Base-by-base conservation (phyloP, 2,329 filamentous ascomycete genomes). In the Stagonosporopsis vannaccii region DNA sequence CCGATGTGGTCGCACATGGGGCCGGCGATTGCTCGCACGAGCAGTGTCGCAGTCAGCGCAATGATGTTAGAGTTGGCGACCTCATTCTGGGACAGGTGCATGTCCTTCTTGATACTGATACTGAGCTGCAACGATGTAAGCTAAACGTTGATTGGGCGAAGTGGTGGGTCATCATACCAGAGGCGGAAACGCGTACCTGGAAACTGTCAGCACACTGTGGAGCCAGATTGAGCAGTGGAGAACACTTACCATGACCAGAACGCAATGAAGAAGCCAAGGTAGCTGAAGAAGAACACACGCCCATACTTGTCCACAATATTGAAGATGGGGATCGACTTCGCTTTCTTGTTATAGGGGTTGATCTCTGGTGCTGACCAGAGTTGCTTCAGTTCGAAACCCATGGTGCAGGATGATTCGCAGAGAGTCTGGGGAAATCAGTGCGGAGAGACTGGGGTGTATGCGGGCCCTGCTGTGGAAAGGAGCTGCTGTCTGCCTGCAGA, bases 11-110 rank as follows among this genome's bases (percentile, higher is more conserved):
- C 93, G 75, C 93, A 97, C n/a, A 90, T 81, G 13, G 92, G 91
- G 0, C 93, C 92, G 49, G 90, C 87, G 47, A 92, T 75, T 39
- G 92, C 82, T 53, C 93, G 90, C 32, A 97, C 85, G 28, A 96
- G 76, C 15, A 96, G 81, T 25, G 75, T 78, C 40, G 74, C 72
- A 33, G 69, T 70, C 4, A 97, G 81, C 6, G 92, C 92, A 55
- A 95, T 84, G 59, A 97, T 94, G 77, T 97, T 97, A 33, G 92
- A 97, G 78, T 96, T 97, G 65, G 89, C 87, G 49, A 97, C 82
- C 74, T 97, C 84, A 30, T 81, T 80, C 23, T 87, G 80, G 11
- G 84, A 88, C 67, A 97, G 85, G 47, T 87, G 74, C 30, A 97
- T 84, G 71, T 97, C 91, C 61, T 87, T 81, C 73, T 88, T 89